These are phyloP conservation scores for Acanthamoeba royreba DNA, from an alignment of 208 protist species.

Conservation along the genomic window DNA sequence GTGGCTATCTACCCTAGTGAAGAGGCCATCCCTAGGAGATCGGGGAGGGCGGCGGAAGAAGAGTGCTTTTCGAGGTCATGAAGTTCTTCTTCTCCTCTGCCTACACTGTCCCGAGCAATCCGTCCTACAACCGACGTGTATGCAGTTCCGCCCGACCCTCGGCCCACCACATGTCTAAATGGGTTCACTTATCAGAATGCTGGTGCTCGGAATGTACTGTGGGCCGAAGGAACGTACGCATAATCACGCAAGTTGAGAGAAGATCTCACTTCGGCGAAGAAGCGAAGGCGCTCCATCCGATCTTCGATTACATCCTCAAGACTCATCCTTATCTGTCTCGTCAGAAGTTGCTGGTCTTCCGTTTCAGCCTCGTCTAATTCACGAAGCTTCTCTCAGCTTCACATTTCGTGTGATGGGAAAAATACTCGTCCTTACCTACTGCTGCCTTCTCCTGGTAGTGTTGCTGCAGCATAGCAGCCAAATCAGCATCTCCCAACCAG, in stretches of 20 bases:
- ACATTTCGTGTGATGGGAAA: not conserved
- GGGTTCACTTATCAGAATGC: no score
- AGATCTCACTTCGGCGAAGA: not conserved
- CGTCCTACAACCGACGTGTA: not conserved
- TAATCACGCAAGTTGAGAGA: not conserved
- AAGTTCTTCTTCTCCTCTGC: not conserved
- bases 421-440: not conserved
- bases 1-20: not conserved
- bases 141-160: not conserved
- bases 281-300: not conserved
- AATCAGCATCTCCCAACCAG: not conserved
- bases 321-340: not conserved
- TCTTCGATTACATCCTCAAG: not conserved
- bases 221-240: not conserved
- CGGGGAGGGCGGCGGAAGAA: not conserved
- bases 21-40: not conserved
- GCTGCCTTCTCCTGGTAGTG: not conserved
- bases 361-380: not conserved
- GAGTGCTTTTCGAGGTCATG: not conserved
- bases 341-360: not conserved
- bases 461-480: not conserved
- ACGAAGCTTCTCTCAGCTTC: not conserved
- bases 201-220: no score
- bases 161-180: not conserved
- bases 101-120: not conserved